Evolutionary conservation across 805 yeast genomes (phyloP), one percentile per base, ranked within the genome.

Genomic region (Phaffomyces opuntiae): DNA sequence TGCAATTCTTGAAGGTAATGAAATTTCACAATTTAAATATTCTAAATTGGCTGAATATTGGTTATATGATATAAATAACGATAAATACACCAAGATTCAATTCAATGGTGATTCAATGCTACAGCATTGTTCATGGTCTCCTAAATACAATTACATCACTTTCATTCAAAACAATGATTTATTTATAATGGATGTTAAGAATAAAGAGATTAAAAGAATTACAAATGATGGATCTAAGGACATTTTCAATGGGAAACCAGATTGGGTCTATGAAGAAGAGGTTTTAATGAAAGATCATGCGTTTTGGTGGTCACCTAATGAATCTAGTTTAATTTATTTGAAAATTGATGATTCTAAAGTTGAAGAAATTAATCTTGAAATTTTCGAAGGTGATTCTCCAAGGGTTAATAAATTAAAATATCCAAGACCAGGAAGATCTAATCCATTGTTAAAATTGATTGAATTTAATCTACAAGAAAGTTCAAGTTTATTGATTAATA

Each of bases 191-290:
- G 62, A 73, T 41, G 52, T 77, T 0, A 19, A 47, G 25, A 40
- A 46, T 1, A 38, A 39, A 9, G 33, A 35, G 1, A 38, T 47
- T 9, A 48, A 47, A 0, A 57, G 56, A 38, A 44, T 66, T 2
- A 64, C 70, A 0, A n/a, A 46, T 5, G 83, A 77, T 57, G 90
- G 89, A 0, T 65, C 73, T 12, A 56, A 50, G 0, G 63, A 71
- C 16, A 65, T 83, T 5, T 70, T 74, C 49, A 81, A 85, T 53
- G 95, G 87, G 7, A 81, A 72, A 50, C 80, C 90, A 0, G 93
- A 85, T 56, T 86, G 95, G 93, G 81, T 85, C 2, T 85, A 85
- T 60, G 95, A 86, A 60, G 95, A 86, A 57, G 95, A 86, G 55
- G 86, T 86, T 1, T 63, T 80, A 12, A 73, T 72, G 0, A 54